Conservation (phyloP, 1,284 basidiomycete species). For the Fomitopsis betulina region DNA sequence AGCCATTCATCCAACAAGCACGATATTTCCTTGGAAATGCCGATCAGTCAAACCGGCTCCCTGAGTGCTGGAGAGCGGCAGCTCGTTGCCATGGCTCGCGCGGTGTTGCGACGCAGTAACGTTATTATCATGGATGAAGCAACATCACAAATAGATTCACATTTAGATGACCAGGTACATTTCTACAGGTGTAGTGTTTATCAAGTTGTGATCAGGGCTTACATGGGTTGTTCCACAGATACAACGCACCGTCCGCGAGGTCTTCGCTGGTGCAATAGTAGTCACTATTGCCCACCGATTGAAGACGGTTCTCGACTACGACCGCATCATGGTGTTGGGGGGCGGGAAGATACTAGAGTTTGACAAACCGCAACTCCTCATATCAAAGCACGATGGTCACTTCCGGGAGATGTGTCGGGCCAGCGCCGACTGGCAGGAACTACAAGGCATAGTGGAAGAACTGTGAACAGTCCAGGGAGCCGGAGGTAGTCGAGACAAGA, state of each 20-base stretch:
- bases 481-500: too few relatives aligned
- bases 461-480: neutral
- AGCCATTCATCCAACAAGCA: slow-evolving; percentile 16
- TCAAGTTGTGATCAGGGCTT: neutral
- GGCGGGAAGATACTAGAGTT: slow-evolving; percentile 66
- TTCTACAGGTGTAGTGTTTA: neutral
- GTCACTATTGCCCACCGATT: slow-evolving; percentile 82
- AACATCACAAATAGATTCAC: slow-evolving; percentile 75
- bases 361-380: slow-evolving; percentile 62
- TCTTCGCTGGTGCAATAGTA: slow-evolving; percentile 69
- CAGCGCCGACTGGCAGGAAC: slow-evolving; percentile 53
- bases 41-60: slow-evolving; percentile 64
- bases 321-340: slow-evolving; percentile 76
- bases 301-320: slow-evolving; percentile 76
- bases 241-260: slow-evolving; percentile 75
- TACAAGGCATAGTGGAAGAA: slow-evolving; percentile 5
- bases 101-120: slow-evolving; percentile 70
- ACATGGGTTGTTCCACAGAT: slow-evolving; percentile 41
- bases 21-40: slow-evolving; percentile 47
- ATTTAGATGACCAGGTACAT: slow-evolving; percentile 62
- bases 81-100: slow-evolving; percentile 70
- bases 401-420: slow-evolving; percentile 71
- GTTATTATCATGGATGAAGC: slow-evolving; percentile 87
- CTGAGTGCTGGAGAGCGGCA: slow-evolving; percentile 81
- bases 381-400: slow-evolving; percentile 49